These are phyloP conservation scores for Hypoxylon sp. DNA, from an alignment of 2,329 filamentous ascomycete genomes.

Conservation along the genomic window DNA sequence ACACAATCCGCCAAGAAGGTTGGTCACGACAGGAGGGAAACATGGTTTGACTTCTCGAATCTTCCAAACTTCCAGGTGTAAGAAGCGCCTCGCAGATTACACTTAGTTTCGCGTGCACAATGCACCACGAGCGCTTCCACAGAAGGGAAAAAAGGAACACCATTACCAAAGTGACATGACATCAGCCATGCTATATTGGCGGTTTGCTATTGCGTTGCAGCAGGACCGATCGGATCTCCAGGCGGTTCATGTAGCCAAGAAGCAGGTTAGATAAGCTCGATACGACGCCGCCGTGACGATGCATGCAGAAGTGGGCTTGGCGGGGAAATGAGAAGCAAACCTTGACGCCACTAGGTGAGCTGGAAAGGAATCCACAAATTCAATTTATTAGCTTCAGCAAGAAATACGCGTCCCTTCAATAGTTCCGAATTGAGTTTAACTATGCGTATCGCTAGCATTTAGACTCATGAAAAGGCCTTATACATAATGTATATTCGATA, in stretches of 20 bases:
- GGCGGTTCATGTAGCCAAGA: conserved; percentile 25
- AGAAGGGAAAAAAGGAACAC: background rate
- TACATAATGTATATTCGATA: background rate
- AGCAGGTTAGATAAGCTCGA: conserved; percentile 29
- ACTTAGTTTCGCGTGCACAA: background rate
- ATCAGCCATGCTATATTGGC: conserved; percentile 18
- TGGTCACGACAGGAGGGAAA: background rate
- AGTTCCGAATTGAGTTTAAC: background rate
- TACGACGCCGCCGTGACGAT: conserved; percentile 24
- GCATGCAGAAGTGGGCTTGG: conserved; percentile 16
- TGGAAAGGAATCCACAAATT: background rate
- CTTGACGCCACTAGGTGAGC: background rate
- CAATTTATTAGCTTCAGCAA: background rate
- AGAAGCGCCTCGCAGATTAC: background rate
- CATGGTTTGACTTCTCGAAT: background rate
- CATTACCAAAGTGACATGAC: conserved; percentile 3
- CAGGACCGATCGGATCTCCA: conserved; percentile 29
- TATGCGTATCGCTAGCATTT: background rate
- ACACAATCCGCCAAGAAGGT: background rate
- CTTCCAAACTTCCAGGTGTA: background rate
- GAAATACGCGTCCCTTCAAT: background rate
- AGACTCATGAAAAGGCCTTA: background rate
- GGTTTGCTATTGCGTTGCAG: conserved; percentile 26
- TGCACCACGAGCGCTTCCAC: background rate
- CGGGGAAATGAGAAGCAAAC: conserved; percentile 2